Evolutionary conservation across 257 asterid genomes (phyloP).

Genomic region (Thymus quinquecostatus): DNA sequence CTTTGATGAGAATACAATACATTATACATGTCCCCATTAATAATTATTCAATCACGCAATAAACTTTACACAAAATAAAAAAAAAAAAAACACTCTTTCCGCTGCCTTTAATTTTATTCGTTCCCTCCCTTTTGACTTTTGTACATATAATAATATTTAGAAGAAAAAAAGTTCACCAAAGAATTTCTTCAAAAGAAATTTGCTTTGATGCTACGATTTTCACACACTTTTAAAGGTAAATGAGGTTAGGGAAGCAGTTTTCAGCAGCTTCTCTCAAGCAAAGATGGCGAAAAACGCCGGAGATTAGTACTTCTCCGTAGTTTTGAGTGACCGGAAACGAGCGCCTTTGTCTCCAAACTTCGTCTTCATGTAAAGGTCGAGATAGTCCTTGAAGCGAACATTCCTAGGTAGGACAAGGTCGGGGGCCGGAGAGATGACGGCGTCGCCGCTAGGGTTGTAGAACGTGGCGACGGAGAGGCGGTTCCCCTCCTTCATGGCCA

Average conservation of each 20-base stretch:
- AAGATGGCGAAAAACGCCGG: background rate
- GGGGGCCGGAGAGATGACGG: slow-evolving; percentile 72
- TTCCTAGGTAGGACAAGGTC: slow-evolving; percentile 61
- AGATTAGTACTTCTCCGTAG: slow-evolving; percentile 17
- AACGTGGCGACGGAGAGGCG: slow-evolving; percentile 89
- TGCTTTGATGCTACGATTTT: background rate
- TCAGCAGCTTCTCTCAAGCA: slow-evolving; percentile 57
- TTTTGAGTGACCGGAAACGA: slow-evolving; percentile 68
- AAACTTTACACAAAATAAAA: too few species aligned
- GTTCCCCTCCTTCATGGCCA: slow-evolving; percentile 72
- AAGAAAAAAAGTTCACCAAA: background rate
- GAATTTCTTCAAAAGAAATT: background rate
- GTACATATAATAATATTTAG: background rate
- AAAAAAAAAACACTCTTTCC: background rate
- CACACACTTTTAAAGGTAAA: slow-evolving; percentile 16
- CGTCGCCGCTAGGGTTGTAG: slow-evolving; percentile 82
- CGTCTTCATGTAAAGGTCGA: slow-evolving; percentile 57
- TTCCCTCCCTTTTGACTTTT: background rate
- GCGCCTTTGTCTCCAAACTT: slow-evolving; percentile 70
- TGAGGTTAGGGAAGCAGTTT: slow-evolving; percentile 42
- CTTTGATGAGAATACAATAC: background rate
- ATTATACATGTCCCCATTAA: background rate
- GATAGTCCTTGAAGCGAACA: slow-evolving; percentile 67
- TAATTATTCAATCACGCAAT: background rate
- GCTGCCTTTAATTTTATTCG: background rate